These are phyloP conservation scores for Oehlia diaphana DNA, from an alignment of 192 early-diverging fungal genomes.

Conservation along the genomic window DNA sequence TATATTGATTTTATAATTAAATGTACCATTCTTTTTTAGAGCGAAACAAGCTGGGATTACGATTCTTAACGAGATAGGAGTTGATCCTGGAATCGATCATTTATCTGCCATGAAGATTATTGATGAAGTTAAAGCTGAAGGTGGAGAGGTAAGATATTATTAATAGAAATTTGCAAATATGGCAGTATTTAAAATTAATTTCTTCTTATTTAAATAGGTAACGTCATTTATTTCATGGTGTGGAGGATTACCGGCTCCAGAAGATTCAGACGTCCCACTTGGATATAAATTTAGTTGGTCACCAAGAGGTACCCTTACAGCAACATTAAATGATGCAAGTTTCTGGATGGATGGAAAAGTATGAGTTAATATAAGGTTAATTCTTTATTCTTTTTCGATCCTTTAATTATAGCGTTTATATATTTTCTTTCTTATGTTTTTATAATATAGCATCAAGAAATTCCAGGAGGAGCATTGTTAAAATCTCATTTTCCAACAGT, in stretches of 20 bases:
- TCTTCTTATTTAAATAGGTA: constrained; percentile 27
- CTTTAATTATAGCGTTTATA: not conserved
- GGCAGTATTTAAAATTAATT: not conserved
- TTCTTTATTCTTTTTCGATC: not conserved
- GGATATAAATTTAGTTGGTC: constrained; percentile 98
- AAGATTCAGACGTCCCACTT: constrained; percentile 86
- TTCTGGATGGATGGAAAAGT: constrained; percentile 78
- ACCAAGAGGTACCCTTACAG: constrained; percentile 87
- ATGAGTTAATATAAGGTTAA: not conserved
- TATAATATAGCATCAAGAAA: constrained; percentile 7
- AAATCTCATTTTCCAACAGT: constrained; percentile 70
- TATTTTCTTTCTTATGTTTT: not conserved
- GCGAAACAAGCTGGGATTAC: constrained; percentile 83
- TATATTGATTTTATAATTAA: not conserved
- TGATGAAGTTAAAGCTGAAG: constrained; percentile 76
- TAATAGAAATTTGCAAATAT: not conserved
- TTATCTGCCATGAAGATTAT: constrained; percentile 95
- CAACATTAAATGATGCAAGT: constrained; percentile 80
- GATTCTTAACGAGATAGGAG: constrained; percentile 96
- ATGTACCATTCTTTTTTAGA: constrained; percentile 29
- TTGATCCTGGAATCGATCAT: constrained; percentile 99
- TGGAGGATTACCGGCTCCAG: constrained; percentile 92
- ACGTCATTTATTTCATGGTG: constrained; percentile 95
- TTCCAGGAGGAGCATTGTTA: constrained; percentile 62
- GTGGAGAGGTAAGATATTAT: constrained; percentile 48